These are phyloP conservation scores for Calonectria hongkongensis DNA, from an alignment of 2,329 filamentous ascomycete species.

Conservation along the genomic window DNA sequence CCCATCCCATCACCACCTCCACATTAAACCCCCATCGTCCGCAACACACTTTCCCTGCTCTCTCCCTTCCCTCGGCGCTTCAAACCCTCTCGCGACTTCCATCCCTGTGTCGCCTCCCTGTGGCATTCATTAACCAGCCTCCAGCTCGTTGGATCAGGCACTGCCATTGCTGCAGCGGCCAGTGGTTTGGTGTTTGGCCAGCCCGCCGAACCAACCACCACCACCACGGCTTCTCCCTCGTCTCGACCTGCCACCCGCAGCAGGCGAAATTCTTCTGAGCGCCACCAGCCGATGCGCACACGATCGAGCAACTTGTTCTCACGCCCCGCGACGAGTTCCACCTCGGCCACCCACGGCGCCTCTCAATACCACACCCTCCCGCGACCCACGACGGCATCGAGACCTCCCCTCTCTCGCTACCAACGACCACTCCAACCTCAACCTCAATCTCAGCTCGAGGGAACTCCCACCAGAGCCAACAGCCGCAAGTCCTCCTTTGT, in stretches of 20 bases:
- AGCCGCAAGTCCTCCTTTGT: slow-evolving; percentile 66
- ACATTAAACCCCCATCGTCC: slow-evolving; percentile 46
- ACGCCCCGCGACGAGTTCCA: slow-evolving; percentile 67
- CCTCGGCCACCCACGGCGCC: slow-evolving; percentile 57
- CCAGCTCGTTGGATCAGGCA: slow-evolving; percentile 77
- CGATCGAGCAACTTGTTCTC: slow-evolving; percentile 56
- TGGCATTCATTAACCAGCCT: slow-evolving; percentile 49
- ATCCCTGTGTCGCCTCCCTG: slow-evolving; percentile 45
- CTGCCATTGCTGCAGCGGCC: slow-evolving; percentile 76
- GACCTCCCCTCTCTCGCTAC: slow-evolving; percentile 62
- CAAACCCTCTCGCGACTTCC: slow-evolving; percentile 50
- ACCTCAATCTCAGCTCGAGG: slow-evolving; percentile 64
- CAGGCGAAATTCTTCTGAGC: slow-evolving; percentile 59
- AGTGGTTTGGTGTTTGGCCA: slow-evolving; percentile 77
- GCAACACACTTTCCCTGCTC: slow-evolving; percentile 52
- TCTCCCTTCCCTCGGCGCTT: slow-evolving; percentile 42
- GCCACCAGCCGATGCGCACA: slow-evolving; percentile 57
- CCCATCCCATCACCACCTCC: slow-evolving; percentile 48
- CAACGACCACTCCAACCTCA: slow-evolving; percentile 64
- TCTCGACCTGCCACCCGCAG: slow-evolving; percentile 54
- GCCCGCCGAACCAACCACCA: slow-evolving; percentile 63
- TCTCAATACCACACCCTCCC: slow-evolving; percentile 56
- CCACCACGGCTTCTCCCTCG: slow-evolving; percentile 55
- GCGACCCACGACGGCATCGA: slow-evolving; percentile 57
- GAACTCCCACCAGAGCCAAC: slow-evolving; percentile 62